Percentiles rank a stretch among this genome's conserved stretches.
Conservation (phyloP, 768 basidiomycete genomes). For the Podaxis carcinomalis region DNA sequence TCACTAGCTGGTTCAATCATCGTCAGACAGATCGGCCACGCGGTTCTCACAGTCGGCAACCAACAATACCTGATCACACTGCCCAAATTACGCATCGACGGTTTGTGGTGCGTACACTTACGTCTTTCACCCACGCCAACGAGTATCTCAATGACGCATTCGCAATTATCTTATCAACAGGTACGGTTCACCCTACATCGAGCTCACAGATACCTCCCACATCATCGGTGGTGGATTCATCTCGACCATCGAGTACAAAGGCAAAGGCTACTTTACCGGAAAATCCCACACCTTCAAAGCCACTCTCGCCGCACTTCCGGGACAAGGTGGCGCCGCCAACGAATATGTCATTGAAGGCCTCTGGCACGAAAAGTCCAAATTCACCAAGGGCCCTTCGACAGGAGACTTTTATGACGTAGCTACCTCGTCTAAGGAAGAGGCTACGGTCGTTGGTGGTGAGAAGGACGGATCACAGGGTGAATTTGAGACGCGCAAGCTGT, state of each 20-base stretch:
- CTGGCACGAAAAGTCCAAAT: constrained; percentile 71
- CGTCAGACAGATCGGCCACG: constrained; percentile 96
- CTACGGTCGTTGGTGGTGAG: constrained; percentile 47
- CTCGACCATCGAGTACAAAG: constrained; percentile 85
- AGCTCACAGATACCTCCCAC: constrained; percentile 77
- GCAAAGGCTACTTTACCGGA: constrained; percentile 93
- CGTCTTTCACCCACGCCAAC: constrained; percentile 21
- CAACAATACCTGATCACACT: constrained; percentile 85
- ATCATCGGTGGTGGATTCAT: constrained; percentile 50
- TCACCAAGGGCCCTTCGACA: constrained; percentile 29
- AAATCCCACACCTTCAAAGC: constrained; percentile 94
- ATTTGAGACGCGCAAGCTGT: constrained; percentile 84
- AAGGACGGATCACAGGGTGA: constrained; percentile 60
- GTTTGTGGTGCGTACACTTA: constrained; percentile 52
- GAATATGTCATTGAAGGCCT: constrained; percentile 69
- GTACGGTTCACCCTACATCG: constrained; percentile 87
- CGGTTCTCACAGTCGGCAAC: constrained; percentile 64
- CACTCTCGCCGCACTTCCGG: constrained; percentile 49
- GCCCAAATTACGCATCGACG: constrained; percentile 89
- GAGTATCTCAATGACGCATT: neutral
- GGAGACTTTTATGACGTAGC: constrained; percentile 75
- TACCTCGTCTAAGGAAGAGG: constrained; percentile 71
- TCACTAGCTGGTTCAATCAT: constrained; percentile 59
- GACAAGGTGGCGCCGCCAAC: constrained; percentile 26
- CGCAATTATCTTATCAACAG: constrained; percentile 10